Conservation (phyloP, 1,139 yeast species). For the Geotrichum fermentans region DNA sequence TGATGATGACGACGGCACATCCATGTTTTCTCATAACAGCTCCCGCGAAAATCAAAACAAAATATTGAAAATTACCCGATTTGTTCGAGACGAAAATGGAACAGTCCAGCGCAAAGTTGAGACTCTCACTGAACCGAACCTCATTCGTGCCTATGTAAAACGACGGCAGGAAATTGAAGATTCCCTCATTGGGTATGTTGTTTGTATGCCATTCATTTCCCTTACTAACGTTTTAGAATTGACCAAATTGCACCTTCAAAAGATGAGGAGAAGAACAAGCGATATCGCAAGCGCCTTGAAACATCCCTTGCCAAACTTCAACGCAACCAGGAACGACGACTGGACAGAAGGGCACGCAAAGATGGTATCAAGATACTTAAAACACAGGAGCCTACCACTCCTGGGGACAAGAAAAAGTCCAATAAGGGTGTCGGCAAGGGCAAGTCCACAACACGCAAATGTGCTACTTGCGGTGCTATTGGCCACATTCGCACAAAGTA, state of each 20-base stretch:
- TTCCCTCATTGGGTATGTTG: slow-evolving; percentile 51
- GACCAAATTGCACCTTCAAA: slow-evolving; percentile 75
- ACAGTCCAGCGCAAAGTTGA: slow-evolving; percentile 79
- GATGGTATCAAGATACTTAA: slow-evolving; percentile 30
- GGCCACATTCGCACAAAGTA: slow-evolving; percentile 87
- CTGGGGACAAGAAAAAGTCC: slow-evolving; percentile 36
- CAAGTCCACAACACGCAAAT: slow-evolving; percentile 75
- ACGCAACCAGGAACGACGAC: slow-evolving; percentile 62
- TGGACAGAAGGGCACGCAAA: slow-evolving; percentile 49
- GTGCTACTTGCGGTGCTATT: slow-evolving; percentile 91
- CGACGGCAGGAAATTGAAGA: slow-evolving; percentile 74
- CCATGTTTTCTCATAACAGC: slow-evolving; percentile 35
- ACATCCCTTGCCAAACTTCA: slow-evolving; percentile 81
- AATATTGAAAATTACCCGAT: slow-evolving; percentile 70
- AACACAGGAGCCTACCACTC: slow-evolving; percentile 26
- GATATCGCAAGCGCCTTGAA: slow-evolving; percentile 68
- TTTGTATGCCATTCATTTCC: neutral
- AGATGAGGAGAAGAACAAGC: slow-evolving; percentile 77
- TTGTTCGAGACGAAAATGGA: slow-evolving; percentile 80
- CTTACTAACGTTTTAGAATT: slow-evolving; percentile 22
- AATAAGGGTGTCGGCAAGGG: slow-evolving; percentile 36
- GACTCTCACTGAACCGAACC: slow-evolving; percentile 74
- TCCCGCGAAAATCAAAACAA: slow-evolving; percentile 34
- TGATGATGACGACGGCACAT: slow-evolving; percentile 35
- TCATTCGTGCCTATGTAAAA: slow-evolving; percentile 79